These are phyloP conservation scores for Aphanocladium album DNA, from an alignment of 2,329 filamentous ascomycete genomes.

Conservation along the genomic window DNA sequence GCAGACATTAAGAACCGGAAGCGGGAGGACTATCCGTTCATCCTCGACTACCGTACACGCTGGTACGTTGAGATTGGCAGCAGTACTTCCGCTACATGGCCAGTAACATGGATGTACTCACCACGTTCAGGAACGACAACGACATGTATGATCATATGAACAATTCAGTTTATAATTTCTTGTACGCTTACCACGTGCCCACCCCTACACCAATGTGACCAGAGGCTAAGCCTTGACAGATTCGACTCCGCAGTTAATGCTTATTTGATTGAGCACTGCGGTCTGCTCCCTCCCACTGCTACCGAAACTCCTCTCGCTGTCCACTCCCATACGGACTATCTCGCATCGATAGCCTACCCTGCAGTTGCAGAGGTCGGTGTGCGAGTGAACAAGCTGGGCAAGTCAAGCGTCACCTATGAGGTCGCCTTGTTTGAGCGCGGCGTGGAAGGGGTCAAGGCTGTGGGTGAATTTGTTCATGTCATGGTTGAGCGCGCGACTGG, in stretches of 20 bases:
- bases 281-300: slow-evolving; percentile 64
- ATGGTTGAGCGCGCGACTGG: slow-evolving; percentile 74
- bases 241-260: slow-evolving; percentile 89
- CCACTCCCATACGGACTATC: slow-evolving; percentile 80
- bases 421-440: slow-evolving; percentile 78
- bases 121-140: slow-evolving; percentile 68
- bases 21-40: slow-evolving; percentile 70
- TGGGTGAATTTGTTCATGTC: slow-evolving; percentile 82
- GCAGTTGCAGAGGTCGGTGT: slow-evolving; percentile 75
- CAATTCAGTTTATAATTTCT: slow-evolving; percentile 79
- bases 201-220: not conserved
- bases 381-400: slow-evolving; percentile 77
- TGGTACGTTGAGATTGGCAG: slow-evolving; percentile 51
- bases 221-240: slow-evolving; percentile 29
- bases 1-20: slow-evolving; percentile 53
- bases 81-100: slow-evolving; percentile 14
- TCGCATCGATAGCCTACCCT: slow-evolving; percentile 76
- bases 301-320: slow-evolving; percentile 78
- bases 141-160: slow-evolving; percentile 96
- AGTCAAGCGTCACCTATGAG: slow-evolving; percentile 85
- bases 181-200: slow-evolving; percentile 40
- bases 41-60: slow-evolving; percentile 78
- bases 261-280: slow-evolving; percentile 76
- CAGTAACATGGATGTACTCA: not conserved
- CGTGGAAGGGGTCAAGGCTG: slow-evolving; percentile 68